These are phyloP conservation scores for Suillus hirtellus DNA, from an alignment of 768 basidiomycete genomes.

Conservation along the genomic window DNA sequence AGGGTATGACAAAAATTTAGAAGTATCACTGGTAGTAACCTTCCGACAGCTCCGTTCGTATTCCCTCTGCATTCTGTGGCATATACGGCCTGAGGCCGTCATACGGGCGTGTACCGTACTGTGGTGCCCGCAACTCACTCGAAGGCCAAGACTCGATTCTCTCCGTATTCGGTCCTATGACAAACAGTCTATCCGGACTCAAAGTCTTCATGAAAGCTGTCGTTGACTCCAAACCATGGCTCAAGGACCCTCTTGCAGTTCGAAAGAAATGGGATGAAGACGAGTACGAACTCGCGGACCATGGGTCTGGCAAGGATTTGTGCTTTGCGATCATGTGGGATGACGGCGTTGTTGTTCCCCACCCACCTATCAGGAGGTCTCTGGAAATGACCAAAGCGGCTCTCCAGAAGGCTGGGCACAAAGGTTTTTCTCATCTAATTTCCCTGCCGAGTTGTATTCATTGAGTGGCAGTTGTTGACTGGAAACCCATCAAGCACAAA, in stretches of 20 bases:
- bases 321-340: conserved; percentile 70
- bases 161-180: conserved; percentile 76
- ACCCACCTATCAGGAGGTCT: conserved; percentile 65
- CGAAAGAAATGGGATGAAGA: conserved; percentile 63
- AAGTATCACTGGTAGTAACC: neutral
- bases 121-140: conserved; percentile 60
- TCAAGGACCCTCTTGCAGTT: conserved; percentile 57
- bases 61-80: conserved; percentile 67
- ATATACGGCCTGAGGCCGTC: conserved; percentile 73
- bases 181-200: conserved; percentile 57
- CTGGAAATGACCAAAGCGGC: conserved; percentile 57
- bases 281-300: conserved; percentile 59
- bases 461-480: conserved; percentile 58
- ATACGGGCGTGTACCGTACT: conserved; percentile 68
- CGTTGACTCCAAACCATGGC: conserved; percentile 61
- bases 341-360: conserved; percentile 58
- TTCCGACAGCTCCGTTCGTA: conserved; percentile 59
- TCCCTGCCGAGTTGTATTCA: neutral
- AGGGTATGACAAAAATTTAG: conserved; percentile 43
- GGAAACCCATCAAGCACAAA: conserved; percentile 56
- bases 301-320: conserved; percentile 49
- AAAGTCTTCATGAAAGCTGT: conserved; percentile 68
- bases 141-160: conserved; percentile 71
- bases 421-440: conserved; percentile 41
- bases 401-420: conserved; percentile 60